These are phyloP conservation scores for Testicularia cyperi DNA, from an alignment of 1,284 basidiomycete genomes.

Conservation along the genomic window DNA sequence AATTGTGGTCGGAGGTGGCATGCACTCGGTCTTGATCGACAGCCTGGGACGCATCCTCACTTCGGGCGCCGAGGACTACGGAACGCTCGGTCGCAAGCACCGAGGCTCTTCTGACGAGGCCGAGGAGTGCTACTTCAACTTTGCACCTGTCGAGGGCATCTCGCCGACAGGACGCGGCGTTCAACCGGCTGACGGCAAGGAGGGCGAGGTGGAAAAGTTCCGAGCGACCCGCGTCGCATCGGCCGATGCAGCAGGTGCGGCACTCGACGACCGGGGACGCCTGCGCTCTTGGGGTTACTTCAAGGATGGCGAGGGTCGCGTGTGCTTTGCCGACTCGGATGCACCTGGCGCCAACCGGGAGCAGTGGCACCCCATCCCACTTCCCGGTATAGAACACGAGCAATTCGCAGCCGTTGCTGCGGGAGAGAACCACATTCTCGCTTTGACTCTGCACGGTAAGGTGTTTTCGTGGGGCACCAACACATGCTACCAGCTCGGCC, in stretches of 20 bases:
- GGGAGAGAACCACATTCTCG: slow-evolving; percentile 82
- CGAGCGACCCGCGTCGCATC: slow-evolving; percentile 78
- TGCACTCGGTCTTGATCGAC: slow-evolving; percentile 58
- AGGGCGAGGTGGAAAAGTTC: slow-evolving; percentile 70
- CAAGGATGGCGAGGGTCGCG: slow-evolving; percentile 78
- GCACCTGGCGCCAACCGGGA: slow-evolving; percentile 34
- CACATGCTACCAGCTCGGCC: slow-evolving; percentile 81
- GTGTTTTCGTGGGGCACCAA: slow-evolving; percentile 79
- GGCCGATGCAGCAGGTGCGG: slow-evolving; percentile 81
- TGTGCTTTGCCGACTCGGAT: slow-evolving; percentile 71
- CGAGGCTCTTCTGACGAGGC: slow-evolving; percentile 70
- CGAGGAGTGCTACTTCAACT: slow-evolving; percentile 77
- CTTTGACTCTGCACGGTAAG: slow-evolving; percentile 78
- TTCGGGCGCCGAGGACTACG: slow-evolving; percentile 89
- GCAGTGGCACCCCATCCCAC: slow-evolving; percentile 57
- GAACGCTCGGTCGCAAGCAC: slow-evolving; percentile 71
- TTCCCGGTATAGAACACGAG: slow-evolving; percentile 64
- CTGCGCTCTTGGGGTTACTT: slow-evolving; percentile 68
- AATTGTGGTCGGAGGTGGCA: slow-evolving; percentile 52
- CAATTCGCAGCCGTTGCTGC: slow-evolving; percentile 72
- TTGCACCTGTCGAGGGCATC: slow-evolving; percentile 72
- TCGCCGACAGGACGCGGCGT: slow-evolving; percentile 41
- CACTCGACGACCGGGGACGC: slow-evolving; percentile 75
- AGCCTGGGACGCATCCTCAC: slow-evolving; percentile 62
- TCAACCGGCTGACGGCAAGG: slow-evolving; percentile 68